Percentiles rank a stretch among this genome's conserved stretches.
Evolutionary conservation across 208 protist genomes (phyloP).

Genomic region (Trypanosoma melophagium): DNA sequence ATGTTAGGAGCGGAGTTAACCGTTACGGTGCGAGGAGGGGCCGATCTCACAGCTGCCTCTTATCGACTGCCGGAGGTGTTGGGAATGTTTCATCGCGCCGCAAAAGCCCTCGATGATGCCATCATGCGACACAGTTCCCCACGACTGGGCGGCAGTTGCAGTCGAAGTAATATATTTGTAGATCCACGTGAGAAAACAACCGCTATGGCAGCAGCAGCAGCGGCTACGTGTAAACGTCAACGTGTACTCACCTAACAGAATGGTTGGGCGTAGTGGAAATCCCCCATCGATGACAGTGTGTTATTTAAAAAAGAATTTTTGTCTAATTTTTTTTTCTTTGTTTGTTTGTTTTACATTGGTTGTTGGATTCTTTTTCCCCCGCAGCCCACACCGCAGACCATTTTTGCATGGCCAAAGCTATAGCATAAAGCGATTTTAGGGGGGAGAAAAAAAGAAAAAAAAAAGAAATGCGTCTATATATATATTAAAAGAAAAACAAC

Average conservation of each 20-base stretch:
- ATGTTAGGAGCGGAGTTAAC: not conserved
- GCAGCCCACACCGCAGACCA: too few species aligned
- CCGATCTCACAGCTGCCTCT: slow-evolving; percentile 40
- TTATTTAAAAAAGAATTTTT: too few species aligned
- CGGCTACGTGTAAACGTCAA: slow-evolving; percentile 1
- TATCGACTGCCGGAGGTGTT: slow-evolving; percentile 47
- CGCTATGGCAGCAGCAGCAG: not conserved
- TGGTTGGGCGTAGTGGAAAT: not conserved
- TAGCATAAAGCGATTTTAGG: too few species aligned
- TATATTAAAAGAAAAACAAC: too few species aligned
- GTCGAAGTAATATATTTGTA: slow-evolving; percentile 24
- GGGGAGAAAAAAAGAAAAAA: too few species aligned
- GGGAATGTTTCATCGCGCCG: slow-evolving; percentile 39
- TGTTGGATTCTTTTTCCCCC: too few species aligned
- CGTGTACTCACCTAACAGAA: not conserved
- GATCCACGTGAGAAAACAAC: slow-evolving; percentile 23
- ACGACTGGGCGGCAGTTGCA: not conserved
- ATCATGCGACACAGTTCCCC: slow-evolving; percentile 17
- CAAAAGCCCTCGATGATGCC: slow-evolving; percentile 38
- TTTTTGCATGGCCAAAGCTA: too few species aligned
- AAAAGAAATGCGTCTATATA: too few species aligned
- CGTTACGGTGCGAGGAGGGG: not conserved
- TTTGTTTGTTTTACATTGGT: too few species aligned
- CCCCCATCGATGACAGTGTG: too few species aligned
- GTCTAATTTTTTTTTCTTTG: too few species aligned